Conservation (phyloP, 2,329 filamentous ascomycete genomes). For the Fusarium tricinctum region DNA sequence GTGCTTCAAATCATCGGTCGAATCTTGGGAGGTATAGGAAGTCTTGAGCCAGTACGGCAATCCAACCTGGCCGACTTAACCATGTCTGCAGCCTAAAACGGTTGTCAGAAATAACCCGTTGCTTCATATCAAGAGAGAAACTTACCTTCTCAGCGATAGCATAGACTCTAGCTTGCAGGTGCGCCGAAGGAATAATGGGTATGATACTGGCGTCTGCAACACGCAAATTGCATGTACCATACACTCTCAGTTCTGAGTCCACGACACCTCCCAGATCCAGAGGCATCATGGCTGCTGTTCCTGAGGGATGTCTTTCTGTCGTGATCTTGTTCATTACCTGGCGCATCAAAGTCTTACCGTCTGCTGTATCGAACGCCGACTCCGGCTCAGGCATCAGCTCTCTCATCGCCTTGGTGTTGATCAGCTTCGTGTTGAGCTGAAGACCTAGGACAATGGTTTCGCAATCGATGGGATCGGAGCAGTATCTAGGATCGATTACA, state of each 20-base stretch:
- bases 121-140: background rate
- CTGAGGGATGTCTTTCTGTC: conserved; percentile 26
- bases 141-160: conserved; percentile 50
- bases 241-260: conserved; percentile 44
- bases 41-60: background rate
- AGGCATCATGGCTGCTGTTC: conserved; percentile 29
- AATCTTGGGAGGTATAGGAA: conserved; percentile 8
- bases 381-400: conserved; percentile 23
- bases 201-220: conserved; percentile 48
- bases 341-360: conserved; percentile 8
- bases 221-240: conserved; percentile 47
- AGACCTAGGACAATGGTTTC: conserved; percentile 30
- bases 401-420: conserved; percentile 23
- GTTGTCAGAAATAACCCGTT: background rate
- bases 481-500: conserved; percentile 26
- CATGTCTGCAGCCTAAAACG: conserved; percentile 22
- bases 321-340: conserved; percentile 1
- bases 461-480: conserved; percentile 31
- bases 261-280: conserved; percentile 40
- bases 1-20: background rate
- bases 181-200: conserved; percentile 45
- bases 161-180: conserved; percentile 52
- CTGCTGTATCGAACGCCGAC: conserved; percentile 10
- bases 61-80: conserved; percentile 15
- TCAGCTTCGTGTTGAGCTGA: conserved; percentile 22